Percentiles rank a stretch among this genome's conserved stretches.
Conservation (phyloP, 2,329 filamentous ascomycete genomes). For the Pseudogymnoascus sp. region DNA sequence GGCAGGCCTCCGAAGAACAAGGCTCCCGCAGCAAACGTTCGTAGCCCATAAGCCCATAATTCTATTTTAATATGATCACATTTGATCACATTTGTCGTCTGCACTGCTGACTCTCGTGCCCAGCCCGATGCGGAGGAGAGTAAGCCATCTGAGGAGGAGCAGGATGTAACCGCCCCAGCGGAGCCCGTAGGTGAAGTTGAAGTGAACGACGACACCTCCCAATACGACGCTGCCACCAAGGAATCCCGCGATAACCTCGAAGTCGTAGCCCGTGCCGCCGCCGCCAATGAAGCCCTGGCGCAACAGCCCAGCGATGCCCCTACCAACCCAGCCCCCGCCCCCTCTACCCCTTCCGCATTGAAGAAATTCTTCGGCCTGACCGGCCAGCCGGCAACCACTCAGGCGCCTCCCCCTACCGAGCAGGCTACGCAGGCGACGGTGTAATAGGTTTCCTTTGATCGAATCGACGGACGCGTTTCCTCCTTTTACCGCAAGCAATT, state of each 20-base stretch:
- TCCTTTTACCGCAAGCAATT: conserved; percentile 4
- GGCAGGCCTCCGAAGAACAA: conserved; percentile 7
- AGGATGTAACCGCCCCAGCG: neutral
- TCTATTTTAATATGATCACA: neutral
- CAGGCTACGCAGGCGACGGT: neutral
- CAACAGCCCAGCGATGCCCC: neutral
- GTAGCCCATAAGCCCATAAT: conserved; percentile 6
- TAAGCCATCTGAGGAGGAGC: neutral
- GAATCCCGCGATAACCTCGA: neutral
- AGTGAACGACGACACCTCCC: neutral
- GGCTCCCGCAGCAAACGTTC: neutral
- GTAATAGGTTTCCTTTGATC: neutral
- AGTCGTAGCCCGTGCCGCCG: neutral
- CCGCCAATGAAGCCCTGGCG: neutral
- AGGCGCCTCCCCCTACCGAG: neutral
- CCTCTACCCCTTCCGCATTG: neutral
- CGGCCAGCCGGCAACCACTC: neutral
- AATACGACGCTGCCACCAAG: neutral
- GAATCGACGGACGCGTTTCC: neutral
- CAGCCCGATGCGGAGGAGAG: conserved; percentile 2
- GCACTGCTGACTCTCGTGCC: neutral
- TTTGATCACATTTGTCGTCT: neutral
- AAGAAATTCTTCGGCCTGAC: neutral
- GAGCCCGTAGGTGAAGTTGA: neutral
- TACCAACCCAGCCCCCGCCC: neutral